phyloP scores from a whole-genome alignment of 768 basidiomycete species.

The Mycena capillaripes region DNA sequence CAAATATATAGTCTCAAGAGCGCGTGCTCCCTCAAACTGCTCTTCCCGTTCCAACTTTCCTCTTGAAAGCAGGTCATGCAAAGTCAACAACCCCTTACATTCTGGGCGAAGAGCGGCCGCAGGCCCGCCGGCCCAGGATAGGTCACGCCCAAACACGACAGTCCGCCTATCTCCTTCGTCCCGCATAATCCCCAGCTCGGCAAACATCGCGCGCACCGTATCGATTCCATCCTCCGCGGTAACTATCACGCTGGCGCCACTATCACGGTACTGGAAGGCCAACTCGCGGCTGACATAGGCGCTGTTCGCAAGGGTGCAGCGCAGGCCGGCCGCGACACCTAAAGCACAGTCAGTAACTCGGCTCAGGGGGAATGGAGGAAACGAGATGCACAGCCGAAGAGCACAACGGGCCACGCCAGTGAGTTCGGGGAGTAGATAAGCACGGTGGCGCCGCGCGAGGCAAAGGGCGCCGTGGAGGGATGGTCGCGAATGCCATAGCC shows the following conservation, averaged over 20 bases:
- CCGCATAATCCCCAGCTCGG: constrained; percentile 58
- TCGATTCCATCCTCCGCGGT: constrained; percentile 71
- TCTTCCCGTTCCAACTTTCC: constrained; percentile 67
- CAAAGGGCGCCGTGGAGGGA: constrained; percentile 42
- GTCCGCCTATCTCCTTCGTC: constrained; percentile 65
- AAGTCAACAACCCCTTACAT: constrained; percentile 48
- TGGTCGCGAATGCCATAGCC: constrained; percentile 70
- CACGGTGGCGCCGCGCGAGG: constrained; percentile 67
- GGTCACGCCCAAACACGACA: constrained; percentile 65
- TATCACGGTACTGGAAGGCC: constrained; percentile 78
- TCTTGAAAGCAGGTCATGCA: constrained; percentile 64
- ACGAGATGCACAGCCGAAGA: constrained; percentile 52
- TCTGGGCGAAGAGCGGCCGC: constrained; percentile 40
- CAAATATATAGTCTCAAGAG: constrained; percentile 72
- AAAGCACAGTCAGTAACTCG: background rate
- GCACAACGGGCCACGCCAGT: constrained; percentile 62
- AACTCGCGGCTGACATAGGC: constrained; percentile 78
- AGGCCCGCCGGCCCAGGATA: constrained; percentile 62
- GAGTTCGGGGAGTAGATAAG: constrained; percentile 81
- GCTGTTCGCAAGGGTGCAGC: constrained; percentile 82
- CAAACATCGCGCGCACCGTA: constrained; percentile 69
- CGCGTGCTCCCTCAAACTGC: constrained; percentile 63
- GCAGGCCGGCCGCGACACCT: constrained; percentile 73
- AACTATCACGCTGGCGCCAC: constrained; percentile 73
- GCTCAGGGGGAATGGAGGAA: constrained; percentile 16